Percentiles rank a stretch among this genome's conserved stretches.
Conservation (phyloP, 345 rosid species). For the Camelina neglecta region DNA sequence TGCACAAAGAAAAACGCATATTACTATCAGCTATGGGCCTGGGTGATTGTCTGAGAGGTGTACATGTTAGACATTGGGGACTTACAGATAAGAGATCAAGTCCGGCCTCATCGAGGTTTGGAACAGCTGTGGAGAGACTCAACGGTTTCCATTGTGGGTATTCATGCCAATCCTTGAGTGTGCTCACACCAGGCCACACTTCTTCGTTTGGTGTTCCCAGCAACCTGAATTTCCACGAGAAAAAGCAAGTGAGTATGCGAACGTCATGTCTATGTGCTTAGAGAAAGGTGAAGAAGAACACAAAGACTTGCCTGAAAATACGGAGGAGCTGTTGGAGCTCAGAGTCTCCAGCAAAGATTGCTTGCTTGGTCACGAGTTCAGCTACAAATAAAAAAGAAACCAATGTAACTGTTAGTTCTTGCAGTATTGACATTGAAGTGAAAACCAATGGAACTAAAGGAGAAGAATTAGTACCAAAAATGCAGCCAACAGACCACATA, state of each 20-base stretch:
- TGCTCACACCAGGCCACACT: conserved; percentile 96
- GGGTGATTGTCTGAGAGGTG: conserved; percentile 16
- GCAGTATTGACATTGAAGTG: conserved; percentile 10
- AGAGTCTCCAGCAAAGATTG: conserved; percentile 92
- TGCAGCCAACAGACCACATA: conserved; percentile 95
- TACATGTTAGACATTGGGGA: not conserved
- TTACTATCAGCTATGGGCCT: conserved; percentile 2
- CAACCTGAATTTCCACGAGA: conserved; percentile 53
- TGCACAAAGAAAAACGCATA: conserved; percentile 8
- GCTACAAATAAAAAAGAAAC: conserved; percentile 51
- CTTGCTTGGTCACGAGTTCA: conserved; percentile 81
- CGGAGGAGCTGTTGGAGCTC: conserved; percentile 96
- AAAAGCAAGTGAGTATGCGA: conserved; percentile 9
- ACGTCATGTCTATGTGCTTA: not conserved
- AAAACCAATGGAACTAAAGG: conserved; percentile 4
- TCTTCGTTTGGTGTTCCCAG: conserved; percentile 93
- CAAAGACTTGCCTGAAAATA: conserved; percentile 69
- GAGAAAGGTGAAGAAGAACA: conserved; percentile 29
- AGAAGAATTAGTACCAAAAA: conserved; percentile 61
- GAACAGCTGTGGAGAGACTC: conserved; percentile 68
- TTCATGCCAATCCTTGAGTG: conserved; percentile 92
- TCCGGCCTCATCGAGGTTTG: conserved; percentile 71
- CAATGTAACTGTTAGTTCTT: conserved; percentile 7
- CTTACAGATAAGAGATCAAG: conserved; percentile 79
- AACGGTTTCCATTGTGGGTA: conserved; percentile 94